These are phyloP conservation scores for Phlebiopsis gigantea DNA, from an alignment of 768 basidiomycete species.

Conservation along the genomic window DNA sequence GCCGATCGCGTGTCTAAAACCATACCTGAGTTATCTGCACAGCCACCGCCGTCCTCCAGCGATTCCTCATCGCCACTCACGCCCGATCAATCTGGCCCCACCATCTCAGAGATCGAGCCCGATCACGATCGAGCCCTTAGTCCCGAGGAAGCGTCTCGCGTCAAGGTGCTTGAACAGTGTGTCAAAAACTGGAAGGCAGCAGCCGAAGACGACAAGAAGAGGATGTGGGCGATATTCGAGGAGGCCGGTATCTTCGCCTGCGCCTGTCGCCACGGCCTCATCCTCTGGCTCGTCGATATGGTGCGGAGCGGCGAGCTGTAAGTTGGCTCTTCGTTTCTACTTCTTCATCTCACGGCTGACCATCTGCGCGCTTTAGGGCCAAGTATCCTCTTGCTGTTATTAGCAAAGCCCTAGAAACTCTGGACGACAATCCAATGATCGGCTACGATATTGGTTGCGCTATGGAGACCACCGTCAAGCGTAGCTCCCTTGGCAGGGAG, in stretches of 20 bases:
- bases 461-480: conserved; percentile 12
- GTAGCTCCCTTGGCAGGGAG: conserved; percentile 12
- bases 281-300: conserved; percentile 16
- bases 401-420: background rate
- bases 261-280: conserved; percentile 18
- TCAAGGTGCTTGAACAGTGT: conserved; percentile 13
- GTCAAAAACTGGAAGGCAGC: conserved; percentile 30
- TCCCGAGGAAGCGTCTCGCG: background rate
- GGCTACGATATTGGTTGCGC: conserved; percentile 15
- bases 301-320: conserved; percentile 18
- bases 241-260: conserved; percentile 33
- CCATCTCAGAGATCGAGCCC: background rate
- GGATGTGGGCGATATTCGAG: conserved; percentile 31
- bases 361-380: background rate
- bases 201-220: conserved; percentile 23
- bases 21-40: no score
- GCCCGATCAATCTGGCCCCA: no score
- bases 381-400: conserved; percentile 11
- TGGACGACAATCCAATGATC: background rate
- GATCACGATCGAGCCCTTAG: no score
- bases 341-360: background rate
- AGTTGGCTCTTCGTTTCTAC: background rate
- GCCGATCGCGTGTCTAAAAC: no score
- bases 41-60: no score
- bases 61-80: no score